Conservation (phyloP, 768 basidiomycete species). For the Lactarius sp. region DNA sequence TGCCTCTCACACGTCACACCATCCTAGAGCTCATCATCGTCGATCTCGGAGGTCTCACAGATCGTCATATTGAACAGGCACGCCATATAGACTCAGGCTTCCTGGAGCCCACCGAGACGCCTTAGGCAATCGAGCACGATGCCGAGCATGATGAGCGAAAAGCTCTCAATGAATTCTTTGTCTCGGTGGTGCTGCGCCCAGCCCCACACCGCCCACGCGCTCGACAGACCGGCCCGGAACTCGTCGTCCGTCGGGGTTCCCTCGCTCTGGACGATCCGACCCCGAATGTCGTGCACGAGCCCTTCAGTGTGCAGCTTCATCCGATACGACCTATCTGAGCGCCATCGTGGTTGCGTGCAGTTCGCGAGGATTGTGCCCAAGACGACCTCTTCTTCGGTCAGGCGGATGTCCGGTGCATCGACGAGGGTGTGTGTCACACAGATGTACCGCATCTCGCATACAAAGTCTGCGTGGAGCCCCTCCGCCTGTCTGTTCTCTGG, state of each 20-base stretch:
- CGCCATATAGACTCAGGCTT: background rate
- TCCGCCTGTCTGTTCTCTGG: background rate
- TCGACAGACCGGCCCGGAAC: background rate
- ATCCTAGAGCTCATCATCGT: background rate
- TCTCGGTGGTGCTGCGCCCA: slow-evolving; percentile 32
- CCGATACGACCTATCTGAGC: background rate
- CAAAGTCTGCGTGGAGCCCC: background rate
- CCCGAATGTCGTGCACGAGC: background rate
- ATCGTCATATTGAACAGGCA: background rate
- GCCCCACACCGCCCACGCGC: background rate
- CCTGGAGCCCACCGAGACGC: background rate
- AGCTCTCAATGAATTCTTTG: slow-evolving; percentile 5
- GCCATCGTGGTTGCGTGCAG: background rate
- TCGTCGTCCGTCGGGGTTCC: background rate
- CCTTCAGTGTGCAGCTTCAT: background rate
- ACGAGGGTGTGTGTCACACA: background rate
- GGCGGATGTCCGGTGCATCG: background rate
- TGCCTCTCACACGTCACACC: background rate
- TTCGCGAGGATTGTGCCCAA: background rate
- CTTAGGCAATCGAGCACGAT: slow-evolving; percentile 4
- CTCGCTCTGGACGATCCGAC: background rate
- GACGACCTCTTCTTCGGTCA: background rate
- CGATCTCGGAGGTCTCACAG: background rate
- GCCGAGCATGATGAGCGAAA: slow-evolving; percentile 3
- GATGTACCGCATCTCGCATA: background rate